Conservation (phyloP, 805 yeast genomes). For the Teunomyces barrocoloradensis region DNA sequence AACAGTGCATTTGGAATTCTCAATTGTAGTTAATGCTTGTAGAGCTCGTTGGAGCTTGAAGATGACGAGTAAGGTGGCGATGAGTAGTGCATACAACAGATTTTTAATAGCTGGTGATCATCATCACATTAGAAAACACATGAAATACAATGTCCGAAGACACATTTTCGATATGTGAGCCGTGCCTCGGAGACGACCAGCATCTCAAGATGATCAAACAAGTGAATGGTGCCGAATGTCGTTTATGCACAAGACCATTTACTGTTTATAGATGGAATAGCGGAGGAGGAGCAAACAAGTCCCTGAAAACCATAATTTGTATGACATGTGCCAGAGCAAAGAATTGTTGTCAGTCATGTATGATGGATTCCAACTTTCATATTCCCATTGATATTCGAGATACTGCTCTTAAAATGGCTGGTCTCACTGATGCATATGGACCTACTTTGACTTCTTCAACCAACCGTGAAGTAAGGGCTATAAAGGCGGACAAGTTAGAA, state of each 20-base stretch:
- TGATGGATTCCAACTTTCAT: constrained; percentile 77
- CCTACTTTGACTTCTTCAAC: neutral
- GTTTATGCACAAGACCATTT: constrained; percentile 81
- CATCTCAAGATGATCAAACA: constrained; percentile 72
- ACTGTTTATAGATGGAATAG: constrained; percentile 76
- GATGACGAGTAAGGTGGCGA: neutral
- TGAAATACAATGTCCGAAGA: constrained; percentile 4
- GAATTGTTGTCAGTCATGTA: constrained; percentile 86
- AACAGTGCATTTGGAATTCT: neutral
- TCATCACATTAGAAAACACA: neutral
- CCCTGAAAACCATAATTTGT: constrained; percentile 71
- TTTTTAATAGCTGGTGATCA: neutral
- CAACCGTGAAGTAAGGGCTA: constrained; percentile 37
- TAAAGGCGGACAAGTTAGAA: constrained; percentile 48
- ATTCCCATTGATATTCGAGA: constrained; percentile 80
- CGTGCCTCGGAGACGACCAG: constrained; percentile 67
- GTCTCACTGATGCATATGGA: constrained; percentile 25
- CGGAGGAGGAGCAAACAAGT: constrained; percentile 37
- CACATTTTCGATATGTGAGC: constrained; percentile 61
- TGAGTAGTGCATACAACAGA: constrained; percentile 2
- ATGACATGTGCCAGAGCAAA: constrained; percentile 72
- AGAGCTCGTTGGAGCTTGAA: neutral
- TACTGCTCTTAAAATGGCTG: constrained; percentile 73
- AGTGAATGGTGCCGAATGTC: constrained; percentile 74
- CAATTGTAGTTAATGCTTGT: neutral